These are phyloP conservation scores for Backusella luteola DNA, from an alignment of 192 early-diverging fungal genomes.

Conservation along the genomic window DNA sequence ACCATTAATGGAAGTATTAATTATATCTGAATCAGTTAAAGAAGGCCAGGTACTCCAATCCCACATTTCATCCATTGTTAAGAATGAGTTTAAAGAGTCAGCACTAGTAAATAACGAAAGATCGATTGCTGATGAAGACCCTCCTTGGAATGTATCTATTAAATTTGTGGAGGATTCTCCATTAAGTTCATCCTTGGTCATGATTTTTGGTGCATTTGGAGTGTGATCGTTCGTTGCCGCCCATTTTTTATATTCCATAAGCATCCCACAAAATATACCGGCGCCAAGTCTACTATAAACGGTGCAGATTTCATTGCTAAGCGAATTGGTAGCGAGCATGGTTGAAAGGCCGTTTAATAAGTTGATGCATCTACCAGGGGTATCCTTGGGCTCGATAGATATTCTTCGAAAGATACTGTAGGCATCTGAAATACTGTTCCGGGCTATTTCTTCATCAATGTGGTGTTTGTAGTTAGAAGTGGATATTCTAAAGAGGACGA, in stretches of 20 bases:
- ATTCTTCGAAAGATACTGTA: constrained; percentile 8
- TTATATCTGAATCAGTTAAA: background rate
- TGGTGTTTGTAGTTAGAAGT: background rate
- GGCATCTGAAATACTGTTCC: constrained; percentile 16
- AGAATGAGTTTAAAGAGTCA: background rate
- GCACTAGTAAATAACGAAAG: background rate
- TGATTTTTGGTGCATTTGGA: background rate
- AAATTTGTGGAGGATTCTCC: background rate
- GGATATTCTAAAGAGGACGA: constrained; percentile 10
- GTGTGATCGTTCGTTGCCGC: background rate
- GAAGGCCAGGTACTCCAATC: background rate
- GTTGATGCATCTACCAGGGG: background rate
- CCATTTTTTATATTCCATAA: constrained; percentile 23
- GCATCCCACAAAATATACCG: constrained; percentile 7
- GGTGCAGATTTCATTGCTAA: background rate
- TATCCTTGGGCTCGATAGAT: background rate
- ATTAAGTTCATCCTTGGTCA: background rate
- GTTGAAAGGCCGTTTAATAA: constrained; percentile 4
- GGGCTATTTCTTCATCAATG: constrained; percentile 17
- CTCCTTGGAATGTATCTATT: background rate
- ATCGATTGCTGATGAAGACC: background rate
- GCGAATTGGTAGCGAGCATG: constrained; percentile 1
- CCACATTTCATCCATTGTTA: constrained; percentile 1
- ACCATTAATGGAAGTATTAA: background rate
- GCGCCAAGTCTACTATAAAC: constrained; percentile 22